phyloP scores from a whole-genome alignment of 768 basidiomycete species.

The Hemileccinum impolitum region DNA sequence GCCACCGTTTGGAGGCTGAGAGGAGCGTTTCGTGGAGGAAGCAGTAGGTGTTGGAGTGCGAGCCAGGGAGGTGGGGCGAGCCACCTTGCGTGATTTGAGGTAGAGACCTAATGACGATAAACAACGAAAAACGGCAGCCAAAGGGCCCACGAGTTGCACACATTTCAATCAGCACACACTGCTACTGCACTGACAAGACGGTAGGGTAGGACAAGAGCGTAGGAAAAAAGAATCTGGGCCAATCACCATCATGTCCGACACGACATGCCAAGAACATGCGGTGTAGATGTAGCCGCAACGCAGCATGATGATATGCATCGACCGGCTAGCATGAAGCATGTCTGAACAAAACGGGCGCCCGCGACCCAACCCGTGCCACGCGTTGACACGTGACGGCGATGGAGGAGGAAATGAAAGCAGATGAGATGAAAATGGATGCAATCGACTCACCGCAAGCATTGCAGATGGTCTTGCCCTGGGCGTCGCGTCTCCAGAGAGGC shows the following conservation, averaged over 20 bases:
- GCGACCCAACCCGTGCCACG: conserved; percentile 31
- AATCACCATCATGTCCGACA: conserved; percentile 34
- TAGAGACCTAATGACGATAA: conserved; percentile 63
- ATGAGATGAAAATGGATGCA: conserved; percentile 31
- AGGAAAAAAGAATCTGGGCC: conserved; percentile 31
- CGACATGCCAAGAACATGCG: conserved; percentile 36
- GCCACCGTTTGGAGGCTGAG: conserved; percentile 33
- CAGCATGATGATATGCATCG: conserved; percentile 34
- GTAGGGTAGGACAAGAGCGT: conserved; percentile 30
- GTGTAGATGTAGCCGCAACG: conserved; percentile 29
- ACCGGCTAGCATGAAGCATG: conserved; percentile 27
- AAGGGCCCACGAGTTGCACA: conserved; percentile 36
- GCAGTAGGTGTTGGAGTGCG: conserved; percentile 35
- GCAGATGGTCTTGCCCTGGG: conserved; percentile 80
- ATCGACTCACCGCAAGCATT: conserved; percentile 81
- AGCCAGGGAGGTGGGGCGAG: conserved; percentile 62
- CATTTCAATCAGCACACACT: conserved; percentile 39
- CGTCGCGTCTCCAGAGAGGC: conserved; percentile 82
- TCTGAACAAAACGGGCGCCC: conserved; percentile 29
- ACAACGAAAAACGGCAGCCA: conserved; percentile 31
- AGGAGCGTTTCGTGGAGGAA: conserved; percentile 31
- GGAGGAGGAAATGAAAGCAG: conserved; percentile 32
- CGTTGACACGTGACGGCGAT: conserved; percentile 39
- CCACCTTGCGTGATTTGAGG: conserved; percentile 77
- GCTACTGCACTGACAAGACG: conserved; percentile 34